phyloP scores from a whole-genome alignment of 176 grass and related monocot species.

The Stipa capillata region DNA sequence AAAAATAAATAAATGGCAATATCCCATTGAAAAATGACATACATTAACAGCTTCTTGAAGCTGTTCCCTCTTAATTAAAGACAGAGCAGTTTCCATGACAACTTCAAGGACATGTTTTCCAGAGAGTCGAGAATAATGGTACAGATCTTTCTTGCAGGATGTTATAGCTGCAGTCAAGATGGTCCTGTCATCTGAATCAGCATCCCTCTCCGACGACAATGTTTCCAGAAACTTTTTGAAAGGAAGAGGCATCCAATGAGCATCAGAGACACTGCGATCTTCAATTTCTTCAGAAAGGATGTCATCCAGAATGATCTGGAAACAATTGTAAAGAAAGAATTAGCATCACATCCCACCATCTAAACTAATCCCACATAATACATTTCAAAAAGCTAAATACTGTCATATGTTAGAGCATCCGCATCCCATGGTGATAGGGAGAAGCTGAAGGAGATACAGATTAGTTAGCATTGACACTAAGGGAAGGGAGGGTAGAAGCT shows the following conservation, averaged over 20 bases:
- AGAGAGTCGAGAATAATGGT: slow-evolving; percentile 72
- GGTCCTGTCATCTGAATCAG: slow-evolving; percentile 22
- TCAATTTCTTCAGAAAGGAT: slow-evolving; percentile 75
- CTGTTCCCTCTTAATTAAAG: slow-evolving; percentile 65
- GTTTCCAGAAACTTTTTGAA: slow-evolving; percentile 80
- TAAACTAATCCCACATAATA: slow-evolving; percentile 9
- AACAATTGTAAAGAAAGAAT: slow-evolving; percentile 8
- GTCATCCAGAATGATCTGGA: slow-evolving; percentile 63
- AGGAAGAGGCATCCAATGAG: slow-evolving; percentile 54
- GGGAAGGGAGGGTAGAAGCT: not conserved
- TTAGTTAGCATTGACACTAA: not conserved
- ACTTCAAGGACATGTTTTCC: slow-evolving; percentile 77
- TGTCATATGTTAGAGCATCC: not conserved
- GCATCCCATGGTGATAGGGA: not conserved
- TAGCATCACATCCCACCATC: slow-evolving; percentile 9
- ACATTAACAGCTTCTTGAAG: slow-evolving; percentile 85
- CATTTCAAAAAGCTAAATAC: slow-evolving; percentile 3
- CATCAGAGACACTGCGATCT: slow-evolving; percentile 46
- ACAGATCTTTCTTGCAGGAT: slow-evolving; percentile 84
- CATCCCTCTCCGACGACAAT: slow-evolving; percentile 32
- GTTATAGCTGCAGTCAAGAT: slow-evolving; percentile 21
- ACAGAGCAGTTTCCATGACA: slow-evolving; percentile 71
- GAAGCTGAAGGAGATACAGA: not conserved
- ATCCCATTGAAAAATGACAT: slow-evolving; percentile 31
- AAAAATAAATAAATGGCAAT: not conserved